Percentiles rank a stretch among this genome's conserved stretches.
These are phyloP conservation scores for Strobilomyces confusus DNA, from an alignment of 768 basidiomycete genomes.

Conservation along the genomic window DNA sequence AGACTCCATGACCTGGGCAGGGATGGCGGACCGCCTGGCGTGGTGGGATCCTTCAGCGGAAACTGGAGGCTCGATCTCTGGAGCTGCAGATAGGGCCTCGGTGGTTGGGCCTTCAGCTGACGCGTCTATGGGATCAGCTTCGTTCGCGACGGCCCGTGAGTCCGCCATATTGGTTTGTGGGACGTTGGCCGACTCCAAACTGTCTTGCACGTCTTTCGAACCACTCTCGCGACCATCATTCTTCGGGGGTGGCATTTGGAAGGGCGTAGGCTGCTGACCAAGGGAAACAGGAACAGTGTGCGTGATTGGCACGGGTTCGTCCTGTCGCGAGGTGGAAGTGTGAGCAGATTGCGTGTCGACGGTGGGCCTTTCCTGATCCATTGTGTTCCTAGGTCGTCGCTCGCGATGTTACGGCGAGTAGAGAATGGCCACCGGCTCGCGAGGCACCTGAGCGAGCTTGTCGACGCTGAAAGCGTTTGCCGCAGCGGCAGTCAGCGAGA, in stretches of 20 bases:
- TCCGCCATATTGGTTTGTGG: neutral
- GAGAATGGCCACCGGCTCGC: neutral
- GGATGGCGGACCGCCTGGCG: slow-evolving; percentile 1
- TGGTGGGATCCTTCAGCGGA: slow-evolving; percentile 5
- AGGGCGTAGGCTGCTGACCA: slow-evolving; percentile 4
- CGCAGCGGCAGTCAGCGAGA: no score
- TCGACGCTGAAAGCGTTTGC: no score
- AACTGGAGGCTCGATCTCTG: slow-evolving; percentile 1
- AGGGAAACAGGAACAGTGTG: slow-evolving; percentile 2
- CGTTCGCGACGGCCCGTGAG: slow-evolving; percentile 1
- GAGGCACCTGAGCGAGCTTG: no score
- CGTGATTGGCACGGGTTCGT: slow-evolving; percentile 7
- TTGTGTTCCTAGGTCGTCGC: slow-evolving; percentile 3
- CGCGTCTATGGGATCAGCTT: neutral
- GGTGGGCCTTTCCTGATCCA: slow-evolving; percentile 16
- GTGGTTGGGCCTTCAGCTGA: neutral
- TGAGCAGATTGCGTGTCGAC: slow-evolving; percentile 5
- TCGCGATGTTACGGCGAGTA: neutral
- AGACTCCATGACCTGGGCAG: slow-evolving; percentile 6
- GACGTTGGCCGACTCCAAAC: neutral
- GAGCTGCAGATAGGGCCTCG: slow-evolving; percentile 10
- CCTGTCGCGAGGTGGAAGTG: slow-evolving; percentile 1
- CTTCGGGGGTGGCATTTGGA: neutral
- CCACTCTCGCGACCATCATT: neutral
- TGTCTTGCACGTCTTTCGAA: neutral